Conservation (phyloP, 148 eudicot species). For the Pharnaceum exiguum region DNA sequence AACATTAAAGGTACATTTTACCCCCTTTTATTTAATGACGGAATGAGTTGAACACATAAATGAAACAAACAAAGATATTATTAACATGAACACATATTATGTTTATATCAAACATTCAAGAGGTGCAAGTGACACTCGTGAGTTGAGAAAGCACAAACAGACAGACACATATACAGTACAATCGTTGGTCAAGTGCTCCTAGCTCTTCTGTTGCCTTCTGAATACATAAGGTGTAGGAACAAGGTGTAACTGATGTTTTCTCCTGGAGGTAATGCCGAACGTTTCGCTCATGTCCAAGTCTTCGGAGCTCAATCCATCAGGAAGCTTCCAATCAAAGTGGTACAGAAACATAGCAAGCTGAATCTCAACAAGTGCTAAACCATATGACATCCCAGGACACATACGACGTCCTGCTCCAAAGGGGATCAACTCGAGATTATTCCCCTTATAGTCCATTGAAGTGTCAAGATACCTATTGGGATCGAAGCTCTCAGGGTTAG, state of each 20-base stretch:
- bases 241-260: constrained; percentile 16
- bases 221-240: constrained; percentile 1
- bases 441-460: constrained; percentile 18
- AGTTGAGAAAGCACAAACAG: too few species aligned
- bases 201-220: too few species aligned
- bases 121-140: too few species aligned
- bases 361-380: constrained; percentile 17
- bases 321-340: constrained; percentile 28
- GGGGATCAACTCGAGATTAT: constrained; percentile 15
- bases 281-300: constrained; percentile 23
- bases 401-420: constrained; percentile 32
- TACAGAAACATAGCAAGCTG: constrained; percentile 17
- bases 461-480: constrained; percentile 21
- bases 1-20: too few species aligned
- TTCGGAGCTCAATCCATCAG: constrained; percentile 8
- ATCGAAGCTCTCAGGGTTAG: constrained; percentile 17
- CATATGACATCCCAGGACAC: constrained; percentile 23
- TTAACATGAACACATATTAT: too few species aligned
- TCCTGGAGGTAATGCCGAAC: constrained; percentile 14
- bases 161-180: too few species aligned
- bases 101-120: too few species aligned
- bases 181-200: too few species aligned
- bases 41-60: too few species aligned
- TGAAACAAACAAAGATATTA: too few species aligned
- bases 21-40: too few species aligned